Conservation (phyloP, 495 filamentous ascomycete species). For the Annulohypoxylon maeteangense region DNA sequence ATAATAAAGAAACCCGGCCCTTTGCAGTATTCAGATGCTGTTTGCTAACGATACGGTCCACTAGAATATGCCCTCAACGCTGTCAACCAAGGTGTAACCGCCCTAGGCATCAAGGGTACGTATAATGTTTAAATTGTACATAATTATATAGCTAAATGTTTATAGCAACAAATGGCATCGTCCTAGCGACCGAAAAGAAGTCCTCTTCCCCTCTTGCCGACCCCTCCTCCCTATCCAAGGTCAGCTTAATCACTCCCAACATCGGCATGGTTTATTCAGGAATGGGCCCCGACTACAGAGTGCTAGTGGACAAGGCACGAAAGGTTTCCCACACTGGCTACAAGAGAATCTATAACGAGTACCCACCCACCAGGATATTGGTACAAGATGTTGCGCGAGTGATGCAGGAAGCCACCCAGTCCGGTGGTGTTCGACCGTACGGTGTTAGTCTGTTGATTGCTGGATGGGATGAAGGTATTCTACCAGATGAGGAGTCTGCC, state of each 20-base stretch:
- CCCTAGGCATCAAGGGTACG: slow-evolving; percentile 95
- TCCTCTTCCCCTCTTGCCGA: slow-evolving; percentile 96
- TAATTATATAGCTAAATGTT: neutral
- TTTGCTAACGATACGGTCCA: slow-evolving; percentile 46
- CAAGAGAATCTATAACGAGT: slow-evolving; percentile 99
- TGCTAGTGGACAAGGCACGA: slow-evolving; percentile 95
- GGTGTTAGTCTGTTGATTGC: slow-evolving; percentile 95
- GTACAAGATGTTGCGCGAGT: slow-evolving; percentile 98
- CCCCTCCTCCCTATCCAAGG: slow-evolving; percentile 92
- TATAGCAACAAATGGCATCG: slow-evolving; percentile 95
- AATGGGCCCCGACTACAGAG: slow-evolving; percentile 98
- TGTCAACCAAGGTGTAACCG: slow-evolving; percentile 98
- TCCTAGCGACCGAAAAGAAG: slow-evolving; percentile 99
- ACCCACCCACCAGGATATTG: slow-evolving; percentile 97
- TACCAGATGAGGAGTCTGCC: slow-evolving; percentile 71
- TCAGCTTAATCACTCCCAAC: slow-evolving; percentile 97
- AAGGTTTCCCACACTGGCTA: slow-evolving; percentile 99
- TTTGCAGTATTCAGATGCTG: neutral
- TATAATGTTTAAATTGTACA: slow-evolving; percentile 12
- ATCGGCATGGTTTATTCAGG: slow-evolving; percentile 99
- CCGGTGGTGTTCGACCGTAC: slow-evolving; percentile 96
- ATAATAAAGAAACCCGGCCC: neutral
- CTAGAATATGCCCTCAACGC: slow-evolving; percentile 99
- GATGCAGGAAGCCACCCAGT: slow-evolving; percentile 99
- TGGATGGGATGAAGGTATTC: slow-evolving; percentile 96